Evolutionary conservation across 2,329 filamentous ascomycete genomes (phyloP), one percentile per base, ranked within the genome.

Genomic region (Colletotrichum siamense): DNA sequence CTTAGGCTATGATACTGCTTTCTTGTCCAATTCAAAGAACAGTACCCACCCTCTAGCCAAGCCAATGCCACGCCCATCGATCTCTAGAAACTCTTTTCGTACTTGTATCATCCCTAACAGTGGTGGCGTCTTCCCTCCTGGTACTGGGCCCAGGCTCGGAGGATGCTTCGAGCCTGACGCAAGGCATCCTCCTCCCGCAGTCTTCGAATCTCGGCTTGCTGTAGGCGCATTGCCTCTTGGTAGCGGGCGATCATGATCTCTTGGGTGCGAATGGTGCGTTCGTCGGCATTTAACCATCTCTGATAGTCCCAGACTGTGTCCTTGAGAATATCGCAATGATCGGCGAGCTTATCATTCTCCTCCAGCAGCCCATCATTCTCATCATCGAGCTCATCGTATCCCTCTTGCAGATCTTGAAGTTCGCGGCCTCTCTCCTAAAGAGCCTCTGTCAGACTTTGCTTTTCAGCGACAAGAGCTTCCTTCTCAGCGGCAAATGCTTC

Each of bases 361-460:
- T 52, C 1, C n/a, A 52, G 2, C 3, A 52, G 9, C 1, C 13
- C 44, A 10, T 49, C 44, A 6, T 49, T 49, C 44, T 49, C 44
- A 0, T 49, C 18, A 4, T 49, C 18, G 0, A 49, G 44, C 0
- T 7, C 3, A 1, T 5, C 44, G n/a, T 52, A 52, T 13, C 6
- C n/a, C 2, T 52, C 44, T 6, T 52, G 44, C 44, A 52, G 5
- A 52, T 2, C n/a, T 5, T 8, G 18, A 22, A 52, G 44, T 3
- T 22, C 2, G 2, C 8, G 44, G 44, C 8, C 10, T 52, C 44
- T 52, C 44, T 7, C n/a, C 44, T 52, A 52, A 10, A 52, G 44
- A 52, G 44, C 44, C 44, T 52, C 3, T 52, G 3, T 2, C n/a
- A 49, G n/a, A 49, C n/a, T 1, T 4, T 49, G 18, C 10, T 49